These are phyloP conservation scores for Debaryomyces castellii DNA, from an alignment of 805 yeast species.

Conservation along the genomic window DNA sequence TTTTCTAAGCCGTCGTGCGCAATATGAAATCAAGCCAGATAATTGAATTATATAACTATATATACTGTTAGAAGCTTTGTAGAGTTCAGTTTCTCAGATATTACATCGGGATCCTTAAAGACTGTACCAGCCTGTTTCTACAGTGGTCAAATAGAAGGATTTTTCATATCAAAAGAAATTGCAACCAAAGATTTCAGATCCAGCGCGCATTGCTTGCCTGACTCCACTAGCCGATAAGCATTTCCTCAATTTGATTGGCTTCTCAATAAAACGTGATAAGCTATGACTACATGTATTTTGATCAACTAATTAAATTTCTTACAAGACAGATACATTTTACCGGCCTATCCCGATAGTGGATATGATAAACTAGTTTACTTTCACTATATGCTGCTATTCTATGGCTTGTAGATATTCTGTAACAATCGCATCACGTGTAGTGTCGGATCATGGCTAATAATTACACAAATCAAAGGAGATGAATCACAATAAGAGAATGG, in stretches of 20 bases:
- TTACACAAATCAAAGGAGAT: too few species aligned
- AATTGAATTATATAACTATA: too few species aligned
- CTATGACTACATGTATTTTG: not conserved
- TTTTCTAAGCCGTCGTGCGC: not conserved
- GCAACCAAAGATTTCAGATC: not conserved
- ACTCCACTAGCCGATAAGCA: not conserved
- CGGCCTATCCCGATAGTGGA: too few species aligned
- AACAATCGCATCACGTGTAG: not conserved
- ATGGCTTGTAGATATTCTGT: too few species aligned
- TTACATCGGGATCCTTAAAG: too few species aligned
- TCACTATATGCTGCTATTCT: too few species aligned
- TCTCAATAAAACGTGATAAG: not conserved
- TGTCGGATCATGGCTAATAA: too few species aligned
- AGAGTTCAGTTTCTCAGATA: too few species aligned
- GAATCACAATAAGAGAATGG: not conserved
- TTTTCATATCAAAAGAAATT: not conserved
- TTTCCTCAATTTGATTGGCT: not conserved
- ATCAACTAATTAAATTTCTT: too few species aligned
- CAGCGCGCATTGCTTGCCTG: not conserved
- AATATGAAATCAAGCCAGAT: not conserved
- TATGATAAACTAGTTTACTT: too few species aligned
- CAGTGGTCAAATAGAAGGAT: not conserved
- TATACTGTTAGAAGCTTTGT: too few species aligned
- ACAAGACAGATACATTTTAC: too few species aligned
- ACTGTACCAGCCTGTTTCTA: not conserved